Evolutionary conservation across 2,329 filamentous ascomycete species (phyloP), one percentile per base, ranked within the genome.

Genomic region (Remersonia thermophila): DNA sequence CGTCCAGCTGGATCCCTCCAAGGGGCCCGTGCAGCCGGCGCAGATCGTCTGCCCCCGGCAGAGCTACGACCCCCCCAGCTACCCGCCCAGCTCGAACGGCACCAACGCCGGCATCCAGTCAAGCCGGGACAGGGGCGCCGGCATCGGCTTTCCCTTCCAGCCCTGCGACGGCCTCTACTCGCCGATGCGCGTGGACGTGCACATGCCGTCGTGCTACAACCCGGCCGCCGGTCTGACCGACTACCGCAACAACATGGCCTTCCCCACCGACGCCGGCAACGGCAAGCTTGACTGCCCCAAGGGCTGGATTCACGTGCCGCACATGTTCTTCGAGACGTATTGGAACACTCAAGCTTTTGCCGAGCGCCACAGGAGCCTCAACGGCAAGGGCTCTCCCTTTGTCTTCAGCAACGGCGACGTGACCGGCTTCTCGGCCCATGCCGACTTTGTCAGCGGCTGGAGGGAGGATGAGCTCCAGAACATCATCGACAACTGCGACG

Each of bases 151-250:
- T 54, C 83, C 83, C 18, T 67, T 77, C 51, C 66, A 71, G 53
- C 70, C 77, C 50, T 86, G 83, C 53, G 73, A 80, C 49, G 69
- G 71, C 35, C 65, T 59, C 38, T 66, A 64, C 45, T 77, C 75
- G 35, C 74, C 75, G 40, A 65, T 76, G 30, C 73, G 78, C 27
- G 67, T 71, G 38, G 77, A 83, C 46, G 60, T 83, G 28, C 78
- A 80, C 62, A 81, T 83, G 60, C 80, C 80, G 5, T 77, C 75
- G 5, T 83, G 80, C 65, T 83, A 81, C 68, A 70, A 83, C 56
- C 79, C 78, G 20, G 54, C 67, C 29, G 63, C 68, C 32, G 74
- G 71, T 38, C 61, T 77, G 28, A 58, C 64, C 23, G 65, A 77
- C 58, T 75, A 73, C 62, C 62, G 67, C 51, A 68, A 65, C 47